Evolutionary conservation across 495 filamentous ascomycete genomes (phyloP).

Genomic region (Annulohypoxylon moriforme): DNA sequence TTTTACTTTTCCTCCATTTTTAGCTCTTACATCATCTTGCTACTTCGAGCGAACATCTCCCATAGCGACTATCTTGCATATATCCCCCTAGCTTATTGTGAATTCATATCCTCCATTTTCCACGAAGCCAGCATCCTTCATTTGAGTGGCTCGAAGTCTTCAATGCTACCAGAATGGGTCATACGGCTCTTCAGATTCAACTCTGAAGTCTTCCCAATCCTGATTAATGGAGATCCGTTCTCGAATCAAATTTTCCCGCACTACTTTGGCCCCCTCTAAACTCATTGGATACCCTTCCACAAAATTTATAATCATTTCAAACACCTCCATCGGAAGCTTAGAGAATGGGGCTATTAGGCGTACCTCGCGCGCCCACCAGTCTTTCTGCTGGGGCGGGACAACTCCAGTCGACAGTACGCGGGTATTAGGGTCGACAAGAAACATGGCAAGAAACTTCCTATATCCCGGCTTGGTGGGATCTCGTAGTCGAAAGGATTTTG

Average conservation of each 20-base stretch:
- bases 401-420: conserved; percentile 66
- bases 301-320: conserved; percentile 36
- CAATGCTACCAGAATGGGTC: too few relatives aligned
- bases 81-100: too few relatives aligned
- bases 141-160: too few relatives aligned
- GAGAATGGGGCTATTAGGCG: conserved; percentile 11
- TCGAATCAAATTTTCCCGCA: neutral
- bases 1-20: too few relatives aligned
- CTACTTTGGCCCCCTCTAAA: conserved; percentile 36
- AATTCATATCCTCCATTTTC: too few relatives aligned
- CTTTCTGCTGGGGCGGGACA: conserved; percentile 64
- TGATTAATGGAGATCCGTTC: neutral
- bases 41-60: too few relatives aligned
- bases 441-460: conserved; percentile 68
- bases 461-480: conserved; percentile 63
- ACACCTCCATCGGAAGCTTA: conserved; percentile 41
- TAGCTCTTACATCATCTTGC: too few relatives aligned
- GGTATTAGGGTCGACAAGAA: conserved; percentile 65
- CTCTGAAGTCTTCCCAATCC: neutral
- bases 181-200: too few relatives aligned
- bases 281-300: conserved; percentile 40
- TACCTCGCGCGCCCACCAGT: conserved; percentile 57
- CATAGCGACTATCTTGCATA: too few relatives aligned
- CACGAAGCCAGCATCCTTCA: too few relatives aligned
- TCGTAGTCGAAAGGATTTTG: conserved; percentile 59